These are phyloP conservation scores for Akanthomyces muscarius DNA, from an alignment of 2,329 filamentous ascomycete species.

Conservation along the genomic window DNA sequence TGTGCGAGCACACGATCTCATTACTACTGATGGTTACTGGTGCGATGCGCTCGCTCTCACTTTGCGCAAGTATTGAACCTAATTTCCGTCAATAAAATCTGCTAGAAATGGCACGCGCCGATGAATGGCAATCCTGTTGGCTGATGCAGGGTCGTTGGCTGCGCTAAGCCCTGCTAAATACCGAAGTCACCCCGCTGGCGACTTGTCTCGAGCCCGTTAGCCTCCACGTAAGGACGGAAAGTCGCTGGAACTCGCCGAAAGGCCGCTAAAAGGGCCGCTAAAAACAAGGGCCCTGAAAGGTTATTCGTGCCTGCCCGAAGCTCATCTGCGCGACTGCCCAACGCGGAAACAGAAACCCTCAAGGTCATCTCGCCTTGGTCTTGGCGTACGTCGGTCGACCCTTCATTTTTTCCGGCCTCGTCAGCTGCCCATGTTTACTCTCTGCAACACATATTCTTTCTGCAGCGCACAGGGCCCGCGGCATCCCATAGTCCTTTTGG, in stretches of 20 bases:
- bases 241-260: neutral
- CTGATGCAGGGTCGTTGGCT: neutral
- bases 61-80: neutral
- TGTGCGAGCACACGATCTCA: neutral
- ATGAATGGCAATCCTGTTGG: neutral
- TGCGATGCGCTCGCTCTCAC: neutral
- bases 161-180: conserved; percentile 2
- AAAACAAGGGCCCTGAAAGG: neutral
- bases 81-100: neutral
- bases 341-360: neutral
- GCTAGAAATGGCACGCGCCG: neutral
- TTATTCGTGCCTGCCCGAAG: neutral
- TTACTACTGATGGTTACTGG: no score
- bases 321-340: neutral
- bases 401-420: neutral
- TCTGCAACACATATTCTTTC: neutral
- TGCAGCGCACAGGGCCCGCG: neutral
- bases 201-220: no score
- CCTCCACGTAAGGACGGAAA: neutral
- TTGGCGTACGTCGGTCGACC: neutral
- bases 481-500: neutral
- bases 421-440: neutral
- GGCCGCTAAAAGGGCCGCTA: neutral
- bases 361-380: neutral
- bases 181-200: neutral